Percentiles rank a stretch among this genome's conserved stretches.
Evolutionary conservation across 2,329 filamentous ascomycete genomes (phyloP).

Genomic region (Clonostachys rhizophaga): DNA sequence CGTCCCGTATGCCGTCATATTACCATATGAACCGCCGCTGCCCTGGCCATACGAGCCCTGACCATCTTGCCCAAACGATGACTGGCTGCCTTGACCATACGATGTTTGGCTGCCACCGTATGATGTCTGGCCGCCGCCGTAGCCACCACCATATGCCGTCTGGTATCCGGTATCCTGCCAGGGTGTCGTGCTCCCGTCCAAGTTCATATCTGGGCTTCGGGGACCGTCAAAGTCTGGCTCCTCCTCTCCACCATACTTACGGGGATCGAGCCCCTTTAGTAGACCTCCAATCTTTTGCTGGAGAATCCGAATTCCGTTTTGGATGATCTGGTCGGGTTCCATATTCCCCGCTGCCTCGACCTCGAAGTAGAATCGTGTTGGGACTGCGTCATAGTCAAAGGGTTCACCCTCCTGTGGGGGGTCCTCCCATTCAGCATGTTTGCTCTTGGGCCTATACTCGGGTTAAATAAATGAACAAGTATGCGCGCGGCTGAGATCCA

Average conservation of each 20-base stretch:
- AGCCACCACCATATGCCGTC: constrained; percentile 64
- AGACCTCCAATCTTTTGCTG: constrained; percentile 86
- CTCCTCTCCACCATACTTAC: constrained; percentile 47
- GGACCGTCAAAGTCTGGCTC: constrained; percentile 59
- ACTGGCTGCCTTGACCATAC: constrained; percentile 56
- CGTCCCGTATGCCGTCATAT: constrained; percentile 9
- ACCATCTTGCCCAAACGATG: constrained; percentile 40
- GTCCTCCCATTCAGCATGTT: constrained; percentile 77
- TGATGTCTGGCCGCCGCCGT: constrained; percentile 58
- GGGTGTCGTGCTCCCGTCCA: constrained; percentile 49
- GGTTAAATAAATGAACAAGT: constrained; percentile 3
- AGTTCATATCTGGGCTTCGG: constrained; percentile 59
- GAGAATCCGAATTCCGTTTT: constrained; percentile 81
- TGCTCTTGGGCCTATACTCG: constrained; percentile 65
- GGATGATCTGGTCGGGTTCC: constrained; percentile 84
- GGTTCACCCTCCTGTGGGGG: constrained; percentile 75
- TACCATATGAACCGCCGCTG: too few relatives aligned
- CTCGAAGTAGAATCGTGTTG: constrained; percentile 85
- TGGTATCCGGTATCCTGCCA: constrained; percentile 40
- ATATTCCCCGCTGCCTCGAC: constrained; percentile 86
- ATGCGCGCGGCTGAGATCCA: background rate
- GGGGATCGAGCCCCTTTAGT: constrained; percentile 51
- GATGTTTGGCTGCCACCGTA: constrained; percentile 55
- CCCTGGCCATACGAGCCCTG: constrained; percentile 16
- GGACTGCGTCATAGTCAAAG: constrained; percentile 87